Conservation (phyloP, 371 early-diverging fungal genomes). For the Sporodiniella umbellata region DNA sequence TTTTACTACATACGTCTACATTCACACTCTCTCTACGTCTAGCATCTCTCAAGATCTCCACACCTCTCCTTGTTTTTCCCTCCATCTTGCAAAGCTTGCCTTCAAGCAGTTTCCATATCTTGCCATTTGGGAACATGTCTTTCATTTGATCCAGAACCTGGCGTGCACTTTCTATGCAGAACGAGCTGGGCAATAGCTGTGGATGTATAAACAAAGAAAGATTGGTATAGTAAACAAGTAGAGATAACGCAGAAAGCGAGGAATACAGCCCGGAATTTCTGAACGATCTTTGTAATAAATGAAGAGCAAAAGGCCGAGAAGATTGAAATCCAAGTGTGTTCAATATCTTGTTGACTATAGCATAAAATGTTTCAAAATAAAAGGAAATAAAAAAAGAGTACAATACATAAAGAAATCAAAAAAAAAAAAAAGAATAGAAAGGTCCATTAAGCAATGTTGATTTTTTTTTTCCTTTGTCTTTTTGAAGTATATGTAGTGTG, state of each 20-base stretch:
- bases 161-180: slow-evolving; percentile 31
- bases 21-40: slow-evolving; percentile 23
- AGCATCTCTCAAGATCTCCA: slow-evolving; percentile 41
- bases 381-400: background rate
- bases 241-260: slow-evolving; percentile 34
- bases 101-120: slow-evolving; percentile 44
- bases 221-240: slow-evolving; percentile 46
- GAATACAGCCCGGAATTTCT: slow-evolving; percentile 35
- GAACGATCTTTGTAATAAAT: slow-evolving; percentile 37
- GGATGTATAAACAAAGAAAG: slow-evolving; percentile 47
- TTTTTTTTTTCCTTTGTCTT: background rate
- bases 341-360: slow-evolving; percentile 36
- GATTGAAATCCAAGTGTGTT: slow-evolving; percentile 50
- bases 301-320: slow-evolving; percentile 45
- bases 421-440: background rate
- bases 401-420: no score
- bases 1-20: slow-evolving; percentile 2
- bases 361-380: background rate
- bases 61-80: slow-evolving; percentile 37
- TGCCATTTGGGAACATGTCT: slow-evolving; percentile 28
- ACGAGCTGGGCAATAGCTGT: slow-evolving; percentile 33
- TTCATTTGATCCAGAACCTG: slow-evolving; percentile 39
- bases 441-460: no score
- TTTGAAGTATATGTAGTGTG: background rate
- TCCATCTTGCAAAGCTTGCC: slow-evolving; percentile 48